These are phyloP conservation scores for Hydrangea macrophylla DNA, from an alignment of 148 eudicot genomes.

Conservation along the genomic window DNA sequence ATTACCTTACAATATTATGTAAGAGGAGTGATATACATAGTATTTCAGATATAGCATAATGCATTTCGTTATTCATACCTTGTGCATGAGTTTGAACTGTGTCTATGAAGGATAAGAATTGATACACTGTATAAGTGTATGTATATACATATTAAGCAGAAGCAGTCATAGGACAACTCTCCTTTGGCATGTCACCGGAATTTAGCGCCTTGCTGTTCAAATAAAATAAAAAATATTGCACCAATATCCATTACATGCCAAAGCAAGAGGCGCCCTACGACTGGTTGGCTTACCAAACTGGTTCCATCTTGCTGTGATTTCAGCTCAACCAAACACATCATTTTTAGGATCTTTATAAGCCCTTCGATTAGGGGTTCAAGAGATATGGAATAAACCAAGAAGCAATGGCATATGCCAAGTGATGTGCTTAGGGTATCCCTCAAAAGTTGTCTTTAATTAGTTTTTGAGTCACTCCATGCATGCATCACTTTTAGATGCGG, in stretches of 20 bases:
- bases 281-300: constrained; percentile 25
- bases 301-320: background rate
- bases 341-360: background rate
- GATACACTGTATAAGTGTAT: background rate
- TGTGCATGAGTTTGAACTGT: no score
- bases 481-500: no score
- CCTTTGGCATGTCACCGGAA: constrained; percentile 38
- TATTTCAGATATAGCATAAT: no score
- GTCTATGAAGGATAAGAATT: no score
- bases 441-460: constrained; percentile 2
- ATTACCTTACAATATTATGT: no score
- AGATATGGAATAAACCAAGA: constrained; percentile 21
- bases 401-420: constrained; percentile 20
- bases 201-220: background rate
- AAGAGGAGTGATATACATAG: no score
- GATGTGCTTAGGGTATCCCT: constrained; percentile 5
- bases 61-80: no score
- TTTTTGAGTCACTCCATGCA: background rate
- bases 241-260: constrained; percentile 28
- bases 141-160: constrained; percentile 21
- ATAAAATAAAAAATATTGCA: background rate
- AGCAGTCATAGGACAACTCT: constrained; percentile 50
- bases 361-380: background rate
- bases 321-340: background rate
- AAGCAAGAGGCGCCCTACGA: constrained; percentile 35